Evolutionary conservation across 1,139 yeast genomes (phyloP).

Genomic region (Debaryomyces udenii): DNA sequence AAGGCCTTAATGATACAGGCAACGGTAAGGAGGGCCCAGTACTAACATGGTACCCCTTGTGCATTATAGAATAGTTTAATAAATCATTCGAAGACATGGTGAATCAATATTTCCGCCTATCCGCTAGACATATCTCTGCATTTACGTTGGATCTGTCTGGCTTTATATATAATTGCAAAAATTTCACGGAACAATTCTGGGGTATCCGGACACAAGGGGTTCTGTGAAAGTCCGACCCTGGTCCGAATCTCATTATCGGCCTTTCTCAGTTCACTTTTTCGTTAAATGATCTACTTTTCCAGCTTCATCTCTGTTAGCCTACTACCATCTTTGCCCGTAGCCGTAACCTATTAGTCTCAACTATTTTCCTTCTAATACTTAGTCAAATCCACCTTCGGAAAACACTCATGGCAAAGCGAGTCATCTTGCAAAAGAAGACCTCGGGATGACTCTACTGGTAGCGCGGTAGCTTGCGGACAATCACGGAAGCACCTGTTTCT

Average conservation of each 20-base stretch:
- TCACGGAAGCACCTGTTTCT: slow-evolving; percentile 6
- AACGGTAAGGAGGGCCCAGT: slow-evolving; percentile 12
- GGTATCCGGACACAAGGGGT: slow-evolving; percentile 12
- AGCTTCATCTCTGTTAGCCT: too few relatives aligned
- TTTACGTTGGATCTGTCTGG: background rate
- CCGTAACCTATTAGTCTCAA: too few relatives aligned
- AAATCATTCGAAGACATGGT: slow-evolving; percentile 33
- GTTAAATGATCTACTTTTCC: too few relatives aligned
- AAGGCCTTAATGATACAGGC: slow-evolving; percentile 9
- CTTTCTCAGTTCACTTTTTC: background rate
- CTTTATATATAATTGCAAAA: slow-evolving; percentile 11
- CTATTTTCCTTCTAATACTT: too few relatives aligned
- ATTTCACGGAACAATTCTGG: slow-evolving; percentile 12
- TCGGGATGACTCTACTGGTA: slow-evolving; percentile 9
- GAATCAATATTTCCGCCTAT: background rate
- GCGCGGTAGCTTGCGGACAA: slow-evolving; percentile 5
- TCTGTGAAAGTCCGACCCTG: slow-evolving; percentile 7
- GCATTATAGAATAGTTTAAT: slow-evolving; percentile 40
- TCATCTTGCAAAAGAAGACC: slow-evolving; percentile 6
- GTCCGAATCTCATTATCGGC: slow-evolving; percentile 5
- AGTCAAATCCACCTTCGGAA: too few relatives aligned
- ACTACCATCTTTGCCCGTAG: too few relatives aligned
- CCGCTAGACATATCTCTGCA: too few relatives aligned
- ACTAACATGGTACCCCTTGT: slow-evolving; percentile 20
- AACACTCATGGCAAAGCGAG: background rate